Evolutionary conservation across 2,329 filamentous ascomycete genomes (phyloP).

Genomic region (Corniculantispora saksenae): DNA sequence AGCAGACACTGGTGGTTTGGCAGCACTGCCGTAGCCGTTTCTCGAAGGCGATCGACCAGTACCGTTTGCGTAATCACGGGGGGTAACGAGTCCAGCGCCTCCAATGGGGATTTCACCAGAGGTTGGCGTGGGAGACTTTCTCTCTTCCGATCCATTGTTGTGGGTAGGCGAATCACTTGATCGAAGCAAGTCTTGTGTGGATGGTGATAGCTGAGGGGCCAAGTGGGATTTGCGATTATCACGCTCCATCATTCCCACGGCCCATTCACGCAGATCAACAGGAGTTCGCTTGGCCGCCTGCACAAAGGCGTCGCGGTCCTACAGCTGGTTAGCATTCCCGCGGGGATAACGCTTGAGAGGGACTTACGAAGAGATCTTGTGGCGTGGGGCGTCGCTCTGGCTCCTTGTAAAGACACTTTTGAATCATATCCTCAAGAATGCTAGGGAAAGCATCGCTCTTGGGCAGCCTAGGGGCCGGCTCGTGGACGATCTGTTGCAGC

Average conservation of each 20-base stretch:
- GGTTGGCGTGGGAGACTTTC: conserved; percentile 61
- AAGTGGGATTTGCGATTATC: conserved; percentile 96
- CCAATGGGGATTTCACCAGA: conserved; percentile 72
- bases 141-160: conserved; percentile 42
- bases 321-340: not conserved
- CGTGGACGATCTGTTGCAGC: conserved; percentile 94
- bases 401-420: conserved; percentile 90
- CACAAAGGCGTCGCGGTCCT: conserved; percentile 93
- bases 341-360: not conserved
- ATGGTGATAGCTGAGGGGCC: conserved; percentile 75
- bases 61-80: conserved; percentile 47
- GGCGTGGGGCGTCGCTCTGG: conserved; percentile 88
- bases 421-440: conserved; percentile 95
- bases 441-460: conserved; percentile 97
- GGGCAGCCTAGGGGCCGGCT: conserved; percentile 87
- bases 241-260: conserved; percentile 87
- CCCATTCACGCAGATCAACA: conserved; percentile 91
- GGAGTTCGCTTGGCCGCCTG: conserved; percentile 96
- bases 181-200: conserved; percentile 74
- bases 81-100: conserved; percentile 55
- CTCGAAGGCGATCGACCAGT: conserved; percentile 54
- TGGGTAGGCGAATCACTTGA: conserved; percentile 60
- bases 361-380: conserved; percentile 83
- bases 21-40: conserved; percentile 44
- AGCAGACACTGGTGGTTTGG: conserved; percentile 41